phyloP scores from a whole-genome alignment of 1,284 basidiomycete species.

The Puccinia hordei region DNA sequence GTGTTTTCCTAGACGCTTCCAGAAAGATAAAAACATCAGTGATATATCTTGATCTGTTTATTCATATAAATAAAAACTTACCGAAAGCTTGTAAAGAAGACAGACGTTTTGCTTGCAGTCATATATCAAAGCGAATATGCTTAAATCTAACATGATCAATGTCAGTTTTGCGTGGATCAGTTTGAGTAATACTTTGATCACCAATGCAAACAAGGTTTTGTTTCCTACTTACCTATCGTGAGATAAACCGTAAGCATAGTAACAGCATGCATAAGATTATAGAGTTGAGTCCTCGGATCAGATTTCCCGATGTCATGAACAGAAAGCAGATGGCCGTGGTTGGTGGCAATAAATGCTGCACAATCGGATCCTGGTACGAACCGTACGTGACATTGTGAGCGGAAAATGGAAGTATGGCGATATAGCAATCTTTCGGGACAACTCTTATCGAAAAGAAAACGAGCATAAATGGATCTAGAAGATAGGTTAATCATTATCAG shows the following conservation, averaged over 20 bases:
- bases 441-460: background rate
- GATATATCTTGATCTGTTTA: background rate
- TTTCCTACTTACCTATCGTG: background rate
- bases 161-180: background rate
- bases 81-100: constrained; percentile 23
- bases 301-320: background rate
- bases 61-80: background rate
- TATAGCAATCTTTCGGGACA: background rate
- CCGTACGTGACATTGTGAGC: background rate
- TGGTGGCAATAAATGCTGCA: constrained; percentile 4
- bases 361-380: background rate
- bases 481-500: background rate
- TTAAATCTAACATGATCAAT: background rate
- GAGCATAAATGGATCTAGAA: constrained; percentile 13
- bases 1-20: background rate
- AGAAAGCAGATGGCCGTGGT: background rate
- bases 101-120: constrained; percentile 16
- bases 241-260: background rate
- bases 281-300: background rate
- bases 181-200: background rate
- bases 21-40: background rate
- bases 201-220: background rate
- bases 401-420: background rate
- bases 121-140: background rate
- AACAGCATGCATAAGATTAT: background rate